Percentiles rank a stretch among this genome's conserved stretches.
These are phyloP conservation scores for Fraxinus angustifolia DNA, from an alignment of 305 asterid genomes.

Conservation along the genomic window DNA sequence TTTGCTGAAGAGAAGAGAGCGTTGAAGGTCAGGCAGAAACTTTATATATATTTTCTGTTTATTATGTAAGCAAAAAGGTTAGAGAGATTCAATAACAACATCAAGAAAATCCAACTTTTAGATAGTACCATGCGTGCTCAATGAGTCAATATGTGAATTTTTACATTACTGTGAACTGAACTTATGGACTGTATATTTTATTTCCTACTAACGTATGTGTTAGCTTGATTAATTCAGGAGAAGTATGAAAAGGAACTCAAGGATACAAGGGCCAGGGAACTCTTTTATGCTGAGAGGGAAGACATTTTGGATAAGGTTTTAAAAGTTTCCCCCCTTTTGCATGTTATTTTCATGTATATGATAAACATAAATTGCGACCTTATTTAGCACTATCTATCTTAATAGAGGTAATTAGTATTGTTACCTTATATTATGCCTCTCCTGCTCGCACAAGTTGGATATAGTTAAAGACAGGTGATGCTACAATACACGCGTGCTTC, in stretches of 20 bases:
- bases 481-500: constrained; percentile 16
- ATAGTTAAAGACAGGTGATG: neutral
- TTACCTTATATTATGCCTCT: neutral
- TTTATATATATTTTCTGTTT: constrained; percentile 16
- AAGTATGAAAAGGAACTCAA: constrained; percentile 86
- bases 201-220: constrained; percentile 30
- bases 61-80: constrained; percentile 8
- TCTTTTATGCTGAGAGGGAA: constrained; percentile 98
- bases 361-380: neutral
- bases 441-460: constrained; percentile 11
- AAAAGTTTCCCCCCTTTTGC: constrained; percentile 17
- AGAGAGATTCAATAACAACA: constrained; percentile 8
- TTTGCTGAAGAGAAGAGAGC: constrained; percentile 65
- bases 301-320: constrained; percentile 82
- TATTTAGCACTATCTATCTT: constrained; percentile 10
- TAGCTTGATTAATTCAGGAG: constrained; percentile 52
- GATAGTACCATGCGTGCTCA: neutral
- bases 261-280: constrained; percentile 94
- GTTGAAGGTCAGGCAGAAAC: constrained; percentile 55
- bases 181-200: constrained; percentile 19
- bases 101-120: constrained; percentile 6
- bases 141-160: neutral
- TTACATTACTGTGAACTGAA: constrained; percentile 11
- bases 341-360: constrained; percentile 7
- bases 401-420: neutral